Evolutionary conservation across 441 rosid genomes (phyloP).

Genomic region (Sinapis alba): DNA sequence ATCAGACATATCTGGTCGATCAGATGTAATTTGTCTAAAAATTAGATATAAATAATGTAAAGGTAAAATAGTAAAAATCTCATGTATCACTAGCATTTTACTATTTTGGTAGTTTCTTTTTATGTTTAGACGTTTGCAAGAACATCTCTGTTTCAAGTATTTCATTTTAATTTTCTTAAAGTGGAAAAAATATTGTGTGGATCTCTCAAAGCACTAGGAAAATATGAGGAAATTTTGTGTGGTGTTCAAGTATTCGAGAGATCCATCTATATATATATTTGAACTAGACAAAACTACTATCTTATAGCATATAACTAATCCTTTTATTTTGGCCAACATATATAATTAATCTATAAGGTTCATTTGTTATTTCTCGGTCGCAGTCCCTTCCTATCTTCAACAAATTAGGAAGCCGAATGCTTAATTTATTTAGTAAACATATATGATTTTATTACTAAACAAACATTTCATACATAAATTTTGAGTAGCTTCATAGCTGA

Average conservation of each 20-base stretch:
- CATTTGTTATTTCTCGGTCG: neutral
- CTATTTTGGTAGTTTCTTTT: neutral
- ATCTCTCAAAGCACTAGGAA: neutral
- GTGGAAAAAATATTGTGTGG: neutral
- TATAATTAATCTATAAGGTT: neutral
- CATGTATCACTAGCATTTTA: neutral
- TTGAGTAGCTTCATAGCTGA: conserved; percentile 1
- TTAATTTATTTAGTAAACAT: neutral
- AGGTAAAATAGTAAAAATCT: neutral
- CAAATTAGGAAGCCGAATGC: neutral
- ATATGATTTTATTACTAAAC: neutral
- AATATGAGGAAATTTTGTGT: neutral
- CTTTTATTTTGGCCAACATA: no score
- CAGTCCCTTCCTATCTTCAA: neutral
- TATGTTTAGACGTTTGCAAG: neutral
- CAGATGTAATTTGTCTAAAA: neutral
- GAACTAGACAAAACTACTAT: no score
- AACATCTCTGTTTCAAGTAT: neutral
- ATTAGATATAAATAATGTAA: neutral
- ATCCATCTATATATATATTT: no score
- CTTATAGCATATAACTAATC: no score
- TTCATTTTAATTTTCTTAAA: neutral
- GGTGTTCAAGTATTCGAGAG: no score
- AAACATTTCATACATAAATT: neutral
- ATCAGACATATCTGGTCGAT: neutral